Evolutionary conservation across 331 rosid genomes (phyloP), one percentile per base, ranked within the genome.

Genomic region (Pyrus hybrid): DNA sequence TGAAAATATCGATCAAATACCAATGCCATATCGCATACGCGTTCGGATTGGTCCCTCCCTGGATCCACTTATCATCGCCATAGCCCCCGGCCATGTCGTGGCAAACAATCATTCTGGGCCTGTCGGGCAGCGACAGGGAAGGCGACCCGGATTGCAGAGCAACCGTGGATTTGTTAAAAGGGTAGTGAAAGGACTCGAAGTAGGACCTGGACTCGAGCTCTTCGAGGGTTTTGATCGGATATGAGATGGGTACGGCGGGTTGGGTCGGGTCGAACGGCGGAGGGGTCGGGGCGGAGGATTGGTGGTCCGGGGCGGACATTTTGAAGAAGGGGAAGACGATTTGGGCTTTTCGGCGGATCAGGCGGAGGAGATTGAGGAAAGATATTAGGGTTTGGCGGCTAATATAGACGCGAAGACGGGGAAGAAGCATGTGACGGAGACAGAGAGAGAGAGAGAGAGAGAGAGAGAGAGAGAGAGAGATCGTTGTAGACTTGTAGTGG

Each of bases 81-180:
- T 94, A 94, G 54, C 99, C 96, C 8, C 96, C 99, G 14, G 77
- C 83, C 99, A 94, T 81, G 45, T 94, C 97, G 80, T 92, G 97
- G 76, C 96, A 94, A 32, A 90, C 99, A 0, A 94, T 87, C 84
- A 92, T 66, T 33, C 97, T 85, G 12, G 89, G 90, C 84, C 99
- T 72, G 26, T 88, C 64, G 33, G 99, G 96, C 74, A 87, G 65
- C 10, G 79, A 66, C 43, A 83, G 30, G 43, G 76, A 66, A 53
- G 77, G 67, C 57, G 75, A 17, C 63, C 73, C 80, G 14, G 63
- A n/a, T 73, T 29, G 79, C 7, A 83, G 76, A 51, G 93, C 75
- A 56, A 90, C 91, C 18, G 92, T 79, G 37, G 93, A 79, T 72
- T 25, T 87, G 88, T 90, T 94, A 29, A 94, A 94, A 57, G 96